These are phyloP conservation scores for Striga asiatica DNA, from an alignment of 257 asterid species.

Conservation along the genomic window DNA sequence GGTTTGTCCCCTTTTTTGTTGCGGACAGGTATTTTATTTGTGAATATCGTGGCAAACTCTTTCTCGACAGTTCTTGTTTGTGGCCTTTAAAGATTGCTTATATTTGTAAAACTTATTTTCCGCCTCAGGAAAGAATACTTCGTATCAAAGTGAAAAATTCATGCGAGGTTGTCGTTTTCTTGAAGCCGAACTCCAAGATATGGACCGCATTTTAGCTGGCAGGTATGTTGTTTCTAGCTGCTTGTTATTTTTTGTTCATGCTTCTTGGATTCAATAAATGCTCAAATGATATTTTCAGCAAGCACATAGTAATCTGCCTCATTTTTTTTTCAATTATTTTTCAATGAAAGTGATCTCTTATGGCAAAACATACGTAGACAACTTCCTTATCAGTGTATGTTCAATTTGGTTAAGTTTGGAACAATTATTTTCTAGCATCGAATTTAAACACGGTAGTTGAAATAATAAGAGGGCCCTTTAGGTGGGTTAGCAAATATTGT, in stretches of 20 bases:
- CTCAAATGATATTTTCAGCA: neutral
- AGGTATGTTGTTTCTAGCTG: conserved; percentile 59
- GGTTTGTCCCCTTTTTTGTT: conserved; percentile 67
- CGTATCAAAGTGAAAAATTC: conserved; percentile 71
- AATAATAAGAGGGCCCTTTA: conserved; percentile 10
- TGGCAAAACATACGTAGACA: no score
- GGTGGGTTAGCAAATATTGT: conserved; percentile 20
- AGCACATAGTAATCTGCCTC: neutral
- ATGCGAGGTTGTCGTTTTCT: conserved; percentile 96
- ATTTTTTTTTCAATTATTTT: neutral
- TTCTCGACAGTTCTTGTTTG: neutral
- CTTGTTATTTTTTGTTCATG: conserved; percentile 38
- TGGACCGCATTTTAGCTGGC: conserved; percentile 77
- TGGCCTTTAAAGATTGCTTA: conserved; percentile 6
- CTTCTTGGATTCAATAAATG: neutral
- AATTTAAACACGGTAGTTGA: conserved; percentile 35
- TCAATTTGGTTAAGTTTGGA: conserved; percentile 14
- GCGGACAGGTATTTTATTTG: conserved; percentile 58
- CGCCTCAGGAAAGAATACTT: conserved; percentile 55
- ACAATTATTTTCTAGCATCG: conserved; percentile 18
- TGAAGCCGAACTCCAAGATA: conserved; percentile 92
- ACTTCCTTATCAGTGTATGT: neutral
- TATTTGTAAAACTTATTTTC: conserved; percentile 10
- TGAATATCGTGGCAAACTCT: neutral
- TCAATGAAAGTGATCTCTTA: no score